Base-by-base conservation (phyloP, 1,139 yeast genomes). In the Yamadazyma buinensis region DNA sequence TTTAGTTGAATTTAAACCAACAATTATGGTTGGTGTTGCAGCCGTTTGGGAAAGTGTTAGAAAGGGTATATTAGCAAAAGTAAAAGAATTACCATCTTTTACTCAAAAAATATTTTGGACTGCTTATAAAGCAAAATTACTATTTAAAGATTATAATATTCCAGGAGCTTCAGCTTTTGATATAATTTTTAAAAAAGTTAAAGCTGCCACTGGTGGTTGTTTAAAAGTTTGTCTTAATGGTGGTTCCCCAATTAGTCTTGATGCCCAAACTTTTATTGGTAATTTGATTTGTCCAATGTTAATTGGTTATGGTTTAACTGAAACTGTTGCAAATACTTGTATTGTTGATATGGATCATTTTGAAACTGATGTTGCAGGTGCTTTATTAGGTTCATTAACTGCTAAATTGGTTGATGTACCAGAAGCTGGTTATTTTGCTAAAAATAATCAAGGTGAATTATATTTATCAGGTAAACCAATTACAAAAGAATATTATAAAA, bases 11-110 rank as follows among this genome's bases (percentile, higher is more conserved):
- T 86, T 87, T 63, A 75, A 77, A 58, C 99, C 99, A 41, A 84
- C 96, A 9, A 64, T 92, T 47, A 86, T 92, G 96, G 96, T 88
- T 45, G 98, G 96, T 58, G 98, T 94, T 37, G 97, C 98, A 12
- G 96, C 98, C 2, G 97, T 92, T 36, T 94, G 97, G 96, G 99
- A 92, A 68, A 75, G 84, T 21, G 87, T 92, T 41, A 83, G 95
- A 63, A 92, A 92, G 68, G 99, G 98, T 38, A 84, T 92, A 40
- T 49, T 86, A 44, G 75, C 77, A 36, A 90, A 90, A 64, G 74
- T 94, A 42, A 68, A 71, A 46, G 76, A 77, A 49, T 74, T 74
- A 52, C 85, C 96, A 11, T 51, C 77, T 12, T 47, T 83, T 24
- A 72, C 77, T 26, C 96, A 88, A 63, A 84, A 77, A 59, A 51